A percentile compares a stretch with the other conserved stretches of the same genome.
Conservation (phyloP, 352 stramenopile genomes). For the Pythium dissotocum region DNA sequence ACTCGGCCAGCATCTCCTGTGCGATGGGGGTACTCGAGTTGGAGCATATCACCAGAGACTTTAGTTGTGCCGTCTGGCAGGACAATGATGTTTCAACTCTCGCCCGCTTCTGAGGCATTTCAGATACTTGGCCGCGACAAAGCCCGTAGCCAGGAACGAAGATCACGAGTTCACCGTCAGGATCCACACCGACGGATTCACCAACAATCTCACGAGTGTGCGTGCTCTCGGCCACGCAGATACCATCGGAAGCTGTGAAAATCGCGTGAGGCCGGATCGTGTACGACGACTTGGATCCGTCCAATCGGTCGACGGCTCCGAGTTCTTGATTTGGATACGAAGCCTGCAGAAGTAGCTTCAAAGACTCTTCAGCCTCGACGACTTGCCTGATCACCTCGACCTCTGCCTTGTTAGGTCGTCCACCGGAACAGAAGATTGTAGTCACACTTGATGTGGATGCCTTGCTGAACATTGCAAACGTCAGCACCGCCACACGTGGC, state of each 20-base stretch:
- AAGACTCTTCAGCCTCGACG: background rate
- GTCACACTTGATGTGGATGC: background rate
- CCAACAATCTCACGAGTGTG: background rate
- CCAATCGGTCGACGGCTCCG: background rate
- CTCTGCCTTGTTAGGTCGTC: background rate
- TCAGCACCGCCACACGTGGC: conserved; percentile 7
- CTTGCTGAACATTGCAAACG: conserved; percentile 6
- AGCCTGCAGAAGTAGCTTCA: background rate
- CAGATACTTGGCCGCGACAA: background rate
- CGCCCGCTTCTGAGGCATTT: background rate
- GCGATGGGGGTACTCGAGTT: background rate
- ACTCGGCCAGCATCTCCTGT: too few relatives aligned
- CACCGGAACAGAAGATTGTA: background rate
- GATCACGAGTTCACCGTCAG: background rate
- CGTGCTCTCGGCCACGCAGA: background rate
- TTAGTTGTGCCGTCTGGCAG: background rate
- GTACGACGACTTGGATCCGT: background rate
- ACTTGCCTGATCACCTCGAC: background rate
- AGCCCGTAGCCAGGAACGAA: background rate
- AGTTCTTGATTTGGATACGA: background rate
- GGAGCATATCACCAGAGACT: background rate
- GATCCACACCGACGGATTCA: background rate
- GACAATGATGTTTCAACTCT: background rate
- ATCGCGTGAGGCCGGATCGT: background rate
- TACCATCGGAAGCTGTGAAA: background rate